Evolutionary conservation across 2,329 filamentous ascomycete species (phyloP), one percentile per base, ranked within the genome.

Genomic region (Colletotrichum eleusines): DNA sequence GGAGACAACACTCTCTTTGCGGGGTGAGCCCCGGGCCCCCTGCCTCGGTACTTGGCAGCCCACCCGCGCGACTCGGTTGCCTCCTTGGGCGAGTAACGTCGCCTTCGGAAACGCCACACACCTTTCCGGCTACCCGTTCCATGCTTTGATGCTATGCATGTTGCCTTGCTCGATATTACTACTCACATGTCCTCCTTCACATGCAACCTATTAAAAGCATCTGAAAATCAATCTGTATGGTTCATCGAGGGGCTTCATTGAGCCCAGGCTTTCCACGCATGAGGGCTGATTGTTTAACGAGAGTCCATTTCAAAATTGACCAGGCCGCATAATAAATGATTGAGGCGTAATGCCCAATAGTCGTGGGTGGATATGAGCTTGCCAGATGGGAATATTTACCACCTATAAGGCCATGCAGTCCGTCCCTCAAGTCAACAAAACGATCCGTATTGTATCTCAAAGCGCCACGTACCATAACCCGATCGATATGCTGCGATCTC

Each of bases 1-100:
- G 35, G n/a, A 23, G 31, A 26, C 14, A 40, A 46, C 42, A 40
- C 50, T 46, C 38, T 60, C 38, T 54, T 55, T 69, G 54, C 35
- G 9, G 66, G 63, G 66, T n/a, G 18, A 44, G 28, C 44, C n/a
- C 61, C 28, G 1, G n/a, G 46, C 26, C 38, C 14, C 9, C 61
- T 23, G 62, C 66, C 54, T 69, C 66, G 66, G 62, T 35, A 28
- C 44, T 59, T 48, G 57, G 53, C 33, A 58, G 40, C 28, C 35
- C 50, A 48, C 55, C 44, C 28, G 38, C 28, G 38, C 68, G 63
- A 67, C 14, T 44, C 12, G 57, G n/a, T 67, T 71, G 50, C 68
- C 57, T 26, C 55, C 14, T 71, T 46, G 63, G 67, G 60, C 38
- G 18, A 20, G 23, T 23, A 5, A 53, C n/a, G 58, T 46, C 26